Base-by-base conservation (phyloP, 2,329 filamentous ascomycete genomes). In the Hypoxylon sp. region DNA sequence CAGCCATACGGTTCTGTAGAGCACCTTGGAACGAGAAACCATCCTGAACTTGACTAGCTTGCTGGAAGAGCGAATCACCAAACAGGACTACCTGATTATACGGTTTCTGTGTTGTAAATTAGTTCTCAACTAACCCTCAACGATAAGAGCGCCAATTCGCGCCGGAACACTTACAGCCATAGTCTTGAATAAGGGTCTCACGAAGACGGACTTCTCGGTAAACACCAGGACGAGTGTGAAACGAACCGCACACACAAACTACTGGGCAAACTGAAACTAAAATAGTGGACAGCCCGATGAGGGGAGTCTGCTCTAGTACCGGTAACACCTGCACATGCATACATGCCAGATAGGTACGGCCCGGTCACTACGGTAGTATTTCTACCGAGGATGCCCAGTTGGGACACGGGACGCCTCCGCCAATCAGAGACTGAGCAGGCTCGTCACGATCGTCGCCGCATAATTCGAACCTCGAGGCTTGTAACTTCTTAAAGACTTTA, bases 1-100 rank as follows among this genome's bases (percentile, higher is more conserved):
- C 16, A 41, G 11, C 81, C 85, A 76, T 71, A 93, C 91, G 85
- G 70, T 87, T 80, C 75, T 94, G 89, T 2, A 97, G 81, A 14
- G 87, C 88, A 21, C 91, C 87, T 62, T 90, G 88, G 73, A 96
- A 92, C 0, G 86, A 92, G 78, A 94, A 95, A 14, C 91, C 92
- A 61, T 87, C 81, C 9, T 85, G 79, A 51, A 89, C 82, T 34
- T 85, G 82, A 68, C 86, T 86, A 1, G 88, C 86, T 43, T 85
- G 82, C 75, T 98, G 89, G 51, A 95, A 90, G 67, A 98, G 90
- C 30, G 93, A 97, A 80, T 98, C 96, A 58, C 95, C 95, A 67
- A 98, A 91, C 23, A 98, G 87, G 67, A 98, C 83, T 72, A 94
- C 83, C 74, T 94, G 92, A 51, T 90, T 88, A 73, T 91, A 91